Percentiles rank a stretch among this genome's conserved stretches.
phyloP scores from a whole-genome alignment of 2,329 filamentous ascomycete genomes.

The Pestalotiopsis sp. region DNA sequence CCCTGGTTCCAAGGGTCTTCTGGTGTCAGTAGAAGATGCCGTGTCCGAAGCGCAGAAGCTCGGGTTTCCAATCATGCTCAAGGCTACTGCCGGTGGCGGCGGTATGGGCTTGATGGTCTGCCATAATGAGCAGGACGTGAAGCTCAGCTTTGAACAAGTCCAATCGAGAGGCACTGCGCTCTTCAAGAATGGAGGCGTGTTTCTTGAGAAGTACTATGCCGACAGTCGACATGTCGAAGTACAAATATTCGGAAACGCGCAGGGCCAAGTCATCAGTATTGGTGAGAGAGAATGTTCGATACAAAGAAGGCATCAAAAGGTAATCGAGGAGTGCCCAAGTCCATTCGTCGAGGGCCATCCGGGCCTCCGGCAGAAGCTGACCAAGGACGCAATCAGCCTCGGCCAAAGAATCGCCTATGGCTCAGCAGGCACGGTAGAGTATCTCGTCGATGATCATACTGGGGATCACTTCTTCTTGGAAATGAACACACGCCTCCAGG shows the following conservation, averaged over 20 bases:
- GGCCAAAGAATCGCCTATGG: slow-evolving; percentile 30
- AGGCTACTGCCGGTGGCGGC: slow-evolving; percentile 65
- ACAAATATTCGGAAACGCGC: slow-evolving; percentile 67
- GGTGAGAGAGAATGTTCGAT: slow-evolving; percentile 71
- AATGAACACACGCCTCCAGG: slow-evolving; percentile 67
- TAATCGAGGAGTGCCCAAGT: slow-evolving; percentile 71
- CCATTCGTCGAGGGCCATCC: slow-evolving; percentile 51
- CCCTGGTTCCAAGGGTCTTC: slow-evolving; percentile 30
- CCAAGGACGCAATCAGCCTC: slow-evolving; percentile 18
- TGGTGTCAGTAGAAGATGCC: slow-evolving; percentile 47
- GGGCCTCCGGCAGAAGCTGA: slow-evolving; percentile 32
- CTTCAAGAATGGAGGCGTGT: slow-evolving; percentile 64
- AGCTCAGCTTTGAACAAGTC: slow-evolving; percentile 55
- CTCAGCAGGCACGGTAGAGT: slow-evolving; percentile 48
- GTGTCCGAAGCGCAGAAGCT: slow-evolving; percentile 40
- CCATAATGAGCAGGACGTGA: slow-evolving; percentile 49
- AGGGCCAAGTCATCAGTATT: slow-evolving; percentile 58
- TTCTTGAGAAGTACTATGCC: slow-evolving; percentile 66
- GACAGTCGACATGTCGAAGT: slow-evolving; percentile 69
- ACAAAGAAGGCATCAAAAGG: slow-evolving; percentile 70
- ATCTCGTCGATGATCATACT: slow-evolving; percentile 64
- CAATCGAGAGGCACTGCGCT: slow-evolving; percentile 57
- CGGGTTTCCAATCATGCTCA: slow-evolving; percentile 53
- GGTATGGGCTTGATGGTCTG: slow-evolving; percentile 67
- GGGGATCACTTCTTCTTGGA: slow-evolving; percentile 61